Percentiles rank a stretch among this genome's conserved stretches.
Conservation (phyloP, 257 asterid species). For the Euphrasia confusa region DNA sequence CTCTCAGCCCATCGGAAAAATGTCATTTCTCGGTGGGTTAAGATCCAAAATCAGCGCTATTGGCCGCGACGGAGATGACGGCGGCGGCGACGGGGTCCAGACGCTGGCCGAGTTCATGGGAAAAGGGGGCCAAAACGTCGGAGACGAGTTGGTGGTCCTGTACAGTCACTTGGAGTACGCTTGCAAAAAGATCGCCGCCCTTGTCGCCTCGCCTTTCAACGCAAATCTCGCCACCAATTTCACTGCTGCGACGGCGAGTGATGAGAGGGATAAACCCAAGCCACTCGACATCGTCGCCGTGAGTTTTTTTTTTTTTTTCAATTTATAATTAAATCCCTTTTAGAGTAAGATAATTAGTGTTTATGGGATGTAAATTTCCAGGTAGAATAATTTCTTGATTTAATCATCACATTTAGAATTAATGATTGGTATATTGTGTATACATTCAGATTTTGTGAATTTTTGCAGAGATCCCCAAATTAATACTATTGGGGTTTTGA, state of each 20-base stretch:
- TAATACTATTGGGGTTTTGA: no score
- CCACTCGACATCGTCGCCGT: slow-evolving; percentile 36
- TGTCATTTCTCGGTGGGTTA: slow-evolving; percentile 30
- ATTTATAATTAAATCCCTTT: no score
- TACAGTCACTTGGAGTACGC: slow-evolving; percentile 70
- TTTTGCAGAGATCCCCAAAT: no score
- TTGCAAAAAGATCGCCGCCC: slow-evolving; percentile 78
- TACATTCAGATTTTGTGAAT: no score
- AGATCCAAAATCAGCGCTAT: slow-evolving; percentile 35
- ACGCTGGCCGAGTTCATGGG: slow-evolving; percentile 74
- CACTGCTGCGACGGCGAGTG: slow-evolving; percentile 23
- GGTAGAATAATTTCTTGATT: no score
- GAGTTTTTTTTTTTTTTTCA: neutral
- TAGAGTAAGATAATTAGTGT: no score
- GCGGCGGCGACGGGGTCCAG: slow-evolving; percentile 30
- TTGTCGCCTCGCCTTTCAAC: slow-evolving; percentile 89
- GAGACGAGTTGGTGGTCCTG: slow-evolving; percentile 70
- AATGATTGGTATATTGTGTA: no score
- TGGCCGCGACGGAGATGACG: slow-evolving; percentile 20
- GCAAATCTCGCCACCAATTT: slow-evolving; percentile 40
- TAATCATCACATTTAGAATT: no score
- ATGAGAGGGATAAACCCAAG: slow-evolving; percentile 84
- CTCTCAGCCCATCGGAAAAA: slow-evolving; percentile 28
- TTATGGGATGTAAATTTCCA: no score
- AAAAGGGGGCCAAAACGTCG: slow-evolving; percentile 48